Percentiles rank a stretch among this genome's conserved stretches.
Evolutionary conservation across 192 early-diverging fungal species (phyloP).

Genomic region (Spizellomyces sp.): DNA sequence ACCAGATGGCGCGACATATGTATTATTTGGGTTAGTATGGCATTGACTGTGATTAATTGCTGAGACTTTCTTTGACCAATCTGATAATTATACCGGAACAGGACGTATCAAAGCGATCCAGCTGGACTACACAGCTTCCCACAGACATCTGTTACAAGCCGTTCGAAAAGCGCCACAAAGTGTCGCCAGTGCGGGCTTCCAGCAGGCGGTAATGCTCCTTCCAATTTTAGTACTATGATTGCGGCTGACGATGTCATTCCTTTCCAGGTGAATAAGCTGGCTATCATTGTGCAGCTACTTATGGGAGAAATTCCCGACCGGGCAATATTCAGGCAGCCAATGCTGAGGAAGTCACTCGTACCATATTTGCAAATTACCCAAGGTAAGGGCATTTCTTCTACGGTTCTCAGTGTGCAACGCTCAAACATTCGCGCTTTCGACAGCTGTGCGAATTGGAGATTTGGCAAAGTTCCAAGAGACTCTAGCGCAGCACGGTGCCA

Average conservation of each 20-base stretch:
- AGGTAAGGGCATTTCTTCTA: conserved; percentile 40
- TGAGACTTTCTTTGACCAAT: neutral
- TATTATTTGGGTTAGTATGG: conserved; percentile 79
- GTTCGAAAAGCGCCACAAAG: conserved; percentile 94
- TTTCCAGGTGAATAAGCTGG: conserved; percentile 82
- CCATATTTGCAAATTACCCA: conserved; percentile 97
- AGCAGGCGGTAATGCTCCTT: conserved; percentile 71
- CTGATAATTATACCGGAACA: conserved; percentile 1
- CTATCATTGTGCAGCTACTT: conserved; percentile 95
- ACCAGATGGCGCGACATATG: conserved; percentile 90
- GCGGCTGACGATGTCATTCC: neutral
- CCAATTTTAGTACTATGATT: neutral
- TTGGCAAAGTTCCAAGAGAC: conserved; percentile 91
- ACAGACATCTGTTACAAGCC: conserved; percentile 86
- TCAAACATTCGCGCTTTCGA: neutral
- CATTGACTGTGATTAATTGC: neutral
- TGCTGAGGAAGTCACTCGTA: conserved; percentile 77
- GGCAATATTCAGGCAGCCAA: conserved; percentile 86
- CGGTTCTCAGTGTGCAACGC: neutral
- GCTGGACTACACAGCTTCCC: conserved; percentile 93
- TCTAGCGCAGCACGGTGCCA: conserved; percentile 68
- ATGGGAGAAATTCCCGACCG: conserved; percentile 99
- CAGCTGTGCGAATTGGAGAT: conserved; percentile 92
- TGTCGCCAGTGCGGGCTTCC: conserved; percentile 85
- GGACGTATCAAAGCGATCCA: conserved; percentile 96